phyloP scores from a whole-genome alignment of 2,329 filamentous ascomycete genomes.

The Knufia petricola region DNA sequence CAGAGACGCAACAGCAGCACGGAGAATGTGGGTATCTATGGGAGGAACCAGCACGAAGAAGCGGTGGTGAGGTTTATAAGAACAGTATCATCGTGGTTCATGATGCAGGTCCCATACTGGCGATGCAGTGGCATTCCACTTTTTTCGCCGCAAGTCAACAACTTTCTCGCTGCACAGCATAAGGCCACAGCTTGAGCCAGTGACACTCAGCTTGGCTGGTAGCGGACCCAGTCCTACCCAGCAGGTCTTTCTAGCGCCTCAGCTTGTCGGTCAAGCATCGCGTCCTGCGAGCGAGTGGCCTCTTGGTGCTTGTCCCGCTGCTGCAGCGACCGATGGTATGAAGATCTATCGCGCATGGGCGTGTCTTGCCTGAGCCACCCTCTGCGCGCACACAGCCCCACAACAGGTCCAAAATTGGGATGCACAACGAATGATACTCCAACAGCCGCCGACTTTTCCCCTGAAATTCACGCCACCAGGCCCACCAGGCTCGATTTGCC shows the following conservation, averaged over 20 bases:
- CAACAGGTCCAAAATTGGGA: background rate
- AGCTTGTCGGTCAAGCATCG: background rate
- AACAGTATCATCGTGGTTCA: background rate
- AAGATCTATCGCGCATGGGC: background rate
- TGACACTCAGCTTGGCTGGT: background rate
- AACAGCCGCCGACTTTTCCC: background rate
- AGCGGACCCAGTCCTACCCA: background rate
- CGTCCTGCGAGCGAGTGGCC: background rate
- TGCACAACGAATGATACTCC: background rate
- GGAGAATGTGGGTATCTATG: background rate
- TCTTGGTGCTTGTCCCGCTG: background rate
- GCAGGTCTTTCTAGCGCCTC: background rate
- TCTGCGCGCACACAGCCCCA: background rate
- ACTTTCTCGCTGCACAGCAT: background rate
- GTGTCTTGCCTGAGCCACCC: background rate
- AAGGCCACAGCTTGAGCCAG: background rate
- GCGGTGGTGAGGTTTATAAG: background rate
- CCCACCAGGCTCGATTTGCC: background rate
- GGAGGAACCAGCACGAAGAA: background rate
- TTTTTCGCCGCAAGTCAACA: background rate
- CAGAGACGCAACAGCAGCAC: background rate
- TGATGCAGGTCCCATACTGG: background rate
- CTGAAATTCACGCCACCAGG: slow-evolving; percentile 3
- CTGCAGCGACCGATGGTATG: background rate
- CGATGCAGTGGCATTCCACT: background rate